These are phyloP conservation scores for Arthroderma sp. DNA, from an alignment of 2,329 filamentous ascomycete genomes.

Conservation along the genomic window DNA sequence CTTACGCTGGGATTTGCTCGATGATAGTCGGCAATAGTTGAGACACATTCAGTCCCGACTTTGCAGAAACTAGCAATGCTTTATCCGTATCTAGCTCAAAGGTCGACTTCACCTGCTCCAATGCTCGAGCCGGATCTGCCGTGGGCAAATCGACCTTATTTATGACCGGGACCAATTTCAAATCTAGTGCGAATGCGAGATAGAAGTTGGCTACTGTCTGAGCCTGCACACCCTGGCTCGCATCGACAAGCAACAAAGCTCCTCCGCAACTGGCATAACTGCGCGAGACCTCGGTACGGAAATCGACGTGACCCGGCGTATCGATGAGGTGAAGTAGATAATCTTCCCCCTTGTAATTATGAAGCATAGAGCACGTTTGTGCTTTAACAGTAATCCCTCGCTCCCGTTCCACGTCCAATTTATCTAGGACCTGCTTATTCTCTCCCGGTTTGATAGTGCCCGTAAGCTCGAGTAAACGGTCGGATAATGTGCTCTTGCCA, in stretches of 20 bases:
- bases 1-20: slow-evolving; percentile 59
- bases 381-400: slow-evolving; percentile 97
- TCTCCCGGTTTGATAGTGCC: slow-evolving; percentile 76
- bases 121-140: slow-evolving; percentile 70
- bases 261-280: slow-evolving; percentile 95
- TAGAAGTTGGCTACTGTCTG: slow-evolving; percentile 99
- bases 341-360: slow-evolving; percentile 71
- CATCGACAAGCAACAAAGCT: slow-evolving; percentile 83
- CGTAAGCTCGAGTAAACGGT: slow-evolving; percentile 83
- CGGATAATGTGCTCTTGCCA: slow-evolving; percentile 91
- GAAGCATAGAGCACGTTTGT: slow-evolving; percentile 96
- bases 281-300: slow-evolving; percentile 85
- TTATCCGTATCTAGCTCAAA: slow-evolving; percentile 76
- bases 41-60: slow-evolving; percentile 80
- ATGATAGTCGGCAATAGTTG: slow-evolving; percentile 75
- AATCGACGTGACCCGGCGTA: slow-evolving; percentile 95
- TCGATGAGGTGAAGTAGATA: slow-evolving; percentile 93
- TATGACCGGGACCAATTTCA: slow-evolving; percentile 77
- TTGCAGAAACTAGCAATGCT: slow-evolving; percentile 72
- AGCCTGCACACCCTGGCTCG: slow-evolving; percentile 89
- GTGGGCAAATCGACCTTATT: slow-evolving; percentile 94
- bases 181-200: slow-evolving; percentile 80
- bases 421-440: slow-evolving; percentile 94
- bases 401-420: slow-evolving; percentile 90
- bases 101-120: slow-evolving; percentile 71